Conservation (phyloP, 129 eudicot species). For the Solidago caesia region DNA sequence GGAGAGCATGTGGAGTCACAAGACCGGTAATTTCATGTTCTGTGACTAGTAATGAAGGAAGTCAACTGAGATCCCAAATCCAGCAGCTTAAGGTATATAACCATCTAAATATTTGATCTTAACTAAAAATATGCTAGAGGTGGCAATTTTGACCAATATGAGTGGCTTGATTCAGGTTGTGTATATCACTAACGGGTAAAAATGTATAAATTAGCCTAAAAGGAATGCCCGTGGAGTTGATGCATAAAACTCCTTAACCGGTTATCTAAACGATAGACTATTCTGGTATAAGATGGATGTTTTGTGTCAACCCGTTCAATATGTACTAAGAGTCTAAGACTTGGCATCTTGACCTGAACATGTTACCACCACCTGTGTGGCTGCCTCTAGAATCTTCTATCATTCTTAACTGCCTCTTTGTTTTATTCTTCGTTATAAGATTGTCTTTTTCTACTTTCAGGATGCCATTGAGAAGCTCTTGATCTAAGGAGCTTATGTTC, state of each 20-base stretch:
- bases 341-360: not conserved
- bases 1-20: conserved; percentile 40
- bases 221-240: not conserved
- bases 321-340: no score
- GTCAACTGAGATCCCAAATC: conserved; percentile 23
- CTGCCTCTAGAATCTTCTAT: not conserved
- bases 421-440: not conserved
- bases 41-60: conserved; percentile 25
- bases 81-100: conserved; percentile 28
- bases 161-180: not conserved
- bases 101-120: not conserved
- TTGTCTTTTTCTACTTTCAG: conserved; percentile 2
- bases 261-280: no score
- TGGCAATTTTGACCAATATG: not conserved
- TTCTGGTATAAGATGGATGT: no score
- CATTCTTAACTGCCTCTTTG: not conserved
- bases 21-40: conserved; percentile 25
- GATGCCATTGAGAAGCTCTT: conserved; percentile 59
- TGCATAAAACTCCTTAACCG: not conserved
- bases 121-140: not conserved
- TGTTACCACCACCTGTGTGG: not conserved
- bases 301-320: not conserved
- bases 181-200: not conserved
- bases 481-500: conserved; percentile 28
- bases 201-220: no score